phyloP scores from a whole-genome alignment of 139 green algal species.

The Eudorina sp. region DNA sequence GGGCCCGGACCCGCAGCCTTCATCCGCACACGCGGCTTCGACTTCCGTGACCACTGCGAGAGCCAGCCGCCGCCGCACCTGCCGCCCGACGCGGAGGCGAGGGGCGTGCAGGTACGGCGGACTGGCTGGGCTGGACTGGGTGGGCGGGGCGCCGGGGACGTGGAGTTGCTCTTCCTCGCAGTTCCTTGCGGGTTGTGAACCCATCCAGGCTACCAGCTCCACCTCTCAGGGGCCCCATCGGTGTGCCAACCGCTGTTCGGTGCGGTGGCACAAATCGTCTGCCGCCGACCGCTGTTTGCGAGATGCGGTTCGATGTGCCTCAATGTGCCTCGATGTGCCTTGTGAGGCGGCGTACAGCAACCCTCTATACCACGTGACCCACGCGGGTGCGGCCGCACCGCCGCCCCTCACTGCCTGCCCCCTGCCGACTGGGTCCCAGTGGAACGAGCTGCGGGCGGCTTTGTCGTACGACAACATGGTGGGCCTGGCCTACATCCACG shows the following conservation, averaged over 20 bases:
- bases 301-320: too few relatives aligned
- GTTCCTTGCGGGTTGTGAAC: too few relatives aligned
- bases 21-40: conserved; percentile 15
- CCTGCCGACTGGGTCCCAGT: neutral
- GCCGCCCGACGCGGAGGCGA: conserved; percentile 22
- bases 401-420: too few relatives aligned
- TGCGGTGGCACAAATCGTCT: too few relatives aligned
- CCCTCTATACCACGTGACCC: too few relatives aligned
- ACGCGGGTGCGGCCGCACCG: too few relatives aligned
- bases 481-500: conserved; percentile 42
- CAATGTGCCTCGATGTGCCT: too few relatives aligned
- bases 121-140: neutral
- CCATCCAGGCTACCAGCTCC: too few relatives aligned
- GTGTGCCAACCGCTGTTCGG: too few relatives aligned
- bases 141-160: neutral
- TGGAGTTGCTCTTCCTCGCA: neutral
- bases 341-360: too few relatives aligned
- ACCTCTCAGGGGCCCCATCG: too few relatives aligned
- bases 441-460: conserved; percentile 39
- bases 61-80: conserved; percentile 20
- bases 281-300: too few relatives aligned
- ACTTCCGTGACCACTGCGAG: conserved; percentile 41
- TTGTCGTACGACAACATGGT: conserved; percentile 49
- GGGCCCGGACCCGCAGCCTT: conserved; percentile 8
- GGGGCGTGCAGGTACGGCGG: conserved; percentile 23